These are phyloP conservation scores for Podospora sp. DNA, from an alignment of 495 filamentous ascomycete genomes.

Conservation along the genomic window DNA sequence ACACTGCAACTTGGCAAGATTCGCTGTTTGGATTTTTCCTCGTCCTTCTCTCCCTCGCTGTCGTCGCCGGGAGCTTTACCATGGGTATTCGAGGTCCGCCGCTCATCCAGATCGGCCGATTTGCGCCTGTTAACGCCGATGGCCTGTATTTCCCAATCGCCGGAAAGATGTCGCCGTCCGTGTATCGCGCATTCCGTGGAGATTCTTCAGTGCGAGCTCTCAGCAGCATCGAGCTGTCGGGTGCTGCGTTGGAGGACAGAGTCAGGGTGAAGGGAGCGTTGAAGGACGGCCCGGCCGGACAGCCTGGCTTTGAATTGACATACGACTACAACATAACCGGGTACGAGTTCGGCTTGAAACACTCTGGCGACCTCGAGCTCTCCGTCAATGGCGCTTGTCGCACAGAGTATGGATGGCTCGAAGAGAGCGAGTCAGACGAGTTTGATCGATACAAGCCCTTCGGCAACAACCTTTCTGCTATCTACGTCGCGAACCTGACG, in stretches of 20 bases:
- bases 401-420: slow-evolving; percentile 18
- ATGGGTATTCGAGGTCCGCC: slow-evolving; percentile 13
- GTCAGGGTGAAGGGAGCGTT: not conserved
- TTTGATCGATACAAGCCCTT: not conserved
- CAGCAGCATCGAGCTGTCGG: slow-evolving; percentile 11
- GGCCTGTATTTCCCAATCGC: not conserved
- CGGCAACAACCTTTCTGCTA: not conserved
- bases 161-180: not conserved
- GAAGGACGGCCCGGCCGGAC: too few relatives aligned
- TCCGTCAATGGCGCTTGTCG: slow-evolving; percentile 1
- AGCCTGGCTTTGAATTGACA: slow-evolving; percentile 13
- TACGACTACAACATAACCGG: slow-evolving; percentile 15
- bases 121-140: slow-evolving; percentile 1
- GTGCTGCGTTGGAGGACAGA: not conserved
- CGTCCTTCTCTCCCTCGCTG: slow-evolving; percentile 2
- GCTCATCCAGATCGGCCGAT: slow-evolving; percentile 13
- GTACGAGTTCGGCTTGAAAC: slow-evolving; percentile 12
- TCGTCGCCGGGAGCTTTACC: slow-evolving; percentile 3
- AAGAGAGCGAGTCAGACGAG: not conserved
- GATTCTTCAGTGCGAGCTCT: slow-evolving; percentile 1
- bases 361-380: not conserved
- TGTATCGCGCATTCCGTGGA: not conserved
- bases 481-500: not conserved
- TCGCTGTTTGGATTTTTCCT: slow-evolving; percentile 3
- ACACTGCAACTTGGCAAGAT: slow-evolving; percentile 17